A percentile compares a stretch with the other conserved stretches of the same genome.
These are phyloP conservation scores for Mycena venus DNA, from an alignment of 768 basidiomycete genomes.

Conservation along the genomic window DNA sequence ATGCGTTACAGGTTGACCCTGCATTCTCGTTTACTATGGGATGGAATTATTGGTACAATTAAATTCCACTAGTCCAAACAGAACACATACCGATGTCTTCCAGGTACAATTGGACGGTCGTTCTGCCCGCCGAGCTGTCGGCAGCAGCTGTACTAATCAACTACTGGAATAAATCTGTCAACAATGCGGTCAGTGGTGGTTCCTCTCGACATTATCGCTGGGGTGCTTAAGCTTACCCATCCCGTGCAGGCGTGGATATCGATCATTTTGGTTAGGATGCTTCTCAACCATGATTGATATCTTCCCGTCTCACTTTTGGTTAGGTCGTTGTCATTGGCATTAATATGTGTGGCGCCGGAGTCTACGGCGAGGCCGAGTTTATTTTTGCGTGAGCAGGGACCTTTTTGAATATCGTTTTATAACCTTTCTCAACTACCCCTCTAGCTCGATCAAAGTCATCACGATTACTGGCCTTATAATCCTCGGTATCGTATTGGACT, in stretches of 20 bases:
- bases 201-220: constrained; percentile 77
- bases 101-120: constrained; percentile 68
- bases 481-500: constrained; percentile 80
- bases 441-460: constrained; percentile 88
- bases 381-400: constrained; percentile 77
- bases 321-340: constrained; percentile 82
- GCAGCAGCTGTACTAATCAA: constrained; percentile 84
- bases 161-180: constrained; percentile 72
- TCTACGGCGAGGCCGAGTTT: constrained; percentile 90
- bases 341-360: constrained; percentile 82
- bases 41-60: constrained; percentile 69
- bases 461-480: constrained; percentile 82
- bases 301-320: constrained; percentile 56
- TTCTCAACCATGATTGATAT: constrained; percentile 55
- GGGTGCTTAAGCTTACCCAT: constrained; percentile 63
- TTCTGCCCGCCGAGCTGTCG: constrained; percentile 5
- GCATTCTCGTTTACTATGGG: constrained; percentile 75
- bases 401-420: too few relatives aligned
- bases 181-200: constrained; percentile 81
- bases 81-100: too few relatives aligned
- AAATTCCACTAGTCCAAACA: too few relatives aligned
- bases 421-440: neutral
- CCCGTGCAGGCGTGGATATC: constrained; percentile 70
- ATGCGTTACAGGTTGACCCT: constrained; percentile 62
- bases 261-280: constrained; percentile 48